Evolutionary conservation across 2,329 filamentous ascomycete species (phyloP).

Genomic region (Ustulina deusta): DNA sequence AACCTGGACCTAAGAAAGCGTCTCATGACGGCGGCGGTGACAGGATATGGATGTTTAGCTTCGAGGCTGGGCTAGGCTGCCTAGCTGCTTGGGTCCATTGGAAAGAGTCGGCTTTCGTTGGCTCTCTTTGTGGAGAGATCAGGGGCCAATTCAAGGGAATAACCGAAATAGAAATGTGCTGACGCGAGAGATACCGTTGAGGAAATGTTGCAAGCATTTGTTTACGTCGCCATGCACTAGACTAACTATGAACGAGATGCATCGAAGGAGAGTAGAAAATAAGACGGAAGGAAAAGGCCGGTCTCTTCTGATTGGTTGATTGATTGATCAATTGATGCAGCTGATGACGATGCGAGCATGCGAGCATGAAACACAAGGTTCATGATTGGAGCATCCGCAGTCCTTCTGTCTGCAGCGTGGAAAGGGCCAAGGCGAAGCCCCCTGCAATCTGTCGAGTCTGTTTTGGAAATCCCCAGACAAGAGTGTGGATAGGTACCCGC

Average conservation of each 20-base stretch:
- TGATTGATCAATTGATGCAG: constrained; percentile 35
- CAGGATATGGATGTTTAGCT: not conserved
- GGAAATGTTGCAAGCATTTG: not conserved
- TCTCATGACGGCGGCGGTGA: constrained; percentile 22
- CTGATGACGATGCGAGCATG: constrained; percentile 30
- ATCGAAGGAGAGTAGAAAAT: not conserved
- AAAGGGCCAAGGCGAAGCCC: constrained; percentile 16
- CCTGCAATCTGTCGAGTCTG: constrained; percentile 25
- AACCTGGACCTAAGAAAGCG: constrained; percentile 40
- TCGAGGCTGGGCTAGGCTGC: constrained; percentile 20
- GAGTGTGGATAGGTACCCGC: too few relatives aligned
- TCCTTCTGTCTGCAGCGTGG: not conserved
- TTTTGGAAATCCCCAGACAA: constrained; percentile 9
- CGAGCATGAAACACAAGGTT: constrained; percentile 33
- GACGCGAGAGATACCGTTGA: not conserved
- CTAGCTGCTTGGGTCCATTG: constrained; percentile 27
- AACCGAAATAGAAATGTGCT: not conserved
- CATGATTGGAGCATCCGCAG: constrained; percentile 24
- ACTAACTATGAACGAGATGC: not conserved
- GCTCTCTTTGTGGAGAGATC: constrained; percentile 20
- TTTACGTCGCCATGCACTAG: not conserved
- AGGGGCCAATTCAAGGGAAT: constrained; percentile 10
- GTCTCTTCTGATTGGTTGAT: constrained; percentile 43
- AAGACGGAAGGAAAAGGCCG: constrained; percentile 17
- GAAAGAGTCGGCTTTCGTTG: constrained; percentile 2